phyloP scores from a whole-genome alignment of 1,139 yeast genomes.

The Protomyces pachydermus region DNA sequence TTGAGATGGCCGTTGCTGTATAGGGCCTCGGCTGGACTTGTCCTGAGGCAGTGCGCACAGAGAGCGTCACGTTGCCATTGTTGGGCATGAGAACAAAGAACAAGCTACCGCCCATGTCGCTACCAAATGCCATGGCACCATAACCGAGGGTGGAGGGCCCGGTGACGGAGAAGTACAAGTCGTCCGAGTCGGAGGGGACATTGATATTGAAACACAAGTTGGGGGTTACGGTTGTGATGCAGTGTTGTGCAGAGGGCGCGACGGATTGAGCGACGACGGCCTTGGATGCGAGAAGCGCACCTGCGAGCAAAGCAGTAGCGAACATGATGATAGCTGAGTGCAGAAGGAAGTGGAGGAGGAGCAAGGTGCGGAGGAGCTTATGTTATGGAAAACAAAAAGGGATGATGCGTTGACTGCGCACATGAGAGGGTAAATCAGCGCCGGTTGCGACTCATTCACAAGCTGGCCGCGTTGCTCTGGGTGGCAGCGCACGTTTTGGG shows the following conservation, averaged over 20 bases:
- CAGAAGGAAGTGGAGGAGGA: neutral
- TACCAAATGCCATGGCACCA: neutral
- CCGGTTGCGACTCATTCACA: too few species aligned
- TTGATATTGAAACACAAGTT: neutral
- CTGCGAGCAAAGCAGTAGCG: neutral
- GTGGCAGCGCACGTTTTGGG: too few species aligned
- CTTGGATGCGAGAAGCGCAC: neutral
- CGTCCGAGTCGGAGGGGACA: neutral
- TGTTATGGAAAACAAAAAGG: neutral
- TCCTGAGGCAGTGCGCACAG: conserved; percentile 3
- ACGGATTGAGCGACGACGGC: neutral
- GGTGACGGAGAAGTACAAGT: conserved; percentile 1
- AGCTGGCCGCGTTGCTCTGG: too few species aligned
- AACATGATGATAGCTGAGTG: neutral
- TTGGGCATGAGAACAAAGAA: neutral
- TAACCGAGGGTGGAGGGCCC: conserved; percentile 4
- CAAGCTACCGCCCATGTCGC: neutral
- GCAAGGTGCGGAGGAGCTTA: neutral
- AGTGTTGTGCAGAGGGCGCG: neutral
- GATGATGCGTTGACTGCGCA: too few species aligned
- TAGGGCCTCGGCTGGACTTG: neutral
- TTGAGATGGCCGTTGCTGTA: conserved; percentile 2
- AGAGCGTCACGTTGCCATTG: conserved; percentile 4
- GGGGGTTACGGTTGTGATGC: neutral
- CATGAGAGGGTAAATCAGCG: too few species aligned